Percentiles rank a stretch among this genome's conserved stretches.
phyloP scores from a whole-genome alignment of 192 early-diverging fungal species.

The Coemansia sp. region DNA sequence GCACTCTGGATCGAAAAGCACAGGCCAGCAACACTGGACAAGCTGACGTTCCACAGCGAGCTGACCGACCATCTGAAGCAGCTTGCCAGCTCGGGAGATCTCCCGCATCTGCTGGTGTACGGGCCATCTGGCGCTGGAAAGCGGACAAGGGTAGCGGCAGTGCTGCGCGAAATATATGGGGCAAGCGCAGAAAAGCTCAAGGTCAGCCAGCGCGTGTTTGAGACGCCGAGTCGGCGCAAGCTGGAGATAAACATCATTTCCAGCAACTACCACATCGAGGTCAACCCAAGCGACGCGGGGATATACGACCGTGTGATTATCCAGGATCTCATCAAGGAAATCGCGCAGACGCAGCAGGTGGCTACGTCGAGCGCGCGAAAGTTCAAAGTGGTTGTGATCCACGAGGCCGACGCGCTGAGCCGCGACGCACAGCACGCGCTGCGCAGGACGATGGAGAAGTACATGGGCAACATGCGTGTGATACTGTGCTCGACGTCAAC shows the following conservation, averaged over 20 bases:
- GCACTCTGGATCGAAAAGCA: conserved; percentile 96
- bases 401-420: conserved; percentile 89
- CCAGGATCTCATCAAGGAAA: conserved; percentile 95
- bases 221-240: conserved; percentile 84
- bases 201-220: conserved; percentile 83
- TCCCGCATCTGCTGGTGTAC: conserved; percentile 95
- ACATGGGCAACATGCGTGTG: conserved; percentile 88
- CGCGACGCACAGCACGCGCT: conserved; percentile 94
- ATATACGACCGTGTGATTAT: conserved; percentile 90
- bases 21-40: conserved; percentile 79
- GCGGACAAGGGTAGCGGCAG: conserved; percentile 89
- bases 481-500: conserved; percentile 91
- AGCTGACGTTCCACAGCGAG: conserved; percentile 79
- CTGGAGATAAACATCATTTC: conserved; percentile 84
- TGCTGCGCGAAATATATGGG: conserved; percentile 89
- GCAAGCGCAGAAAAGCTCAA: conserved; percentile 92
- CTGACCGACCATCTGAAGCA: conserved; percentile 75
- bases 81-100: conserved; percentile 78
- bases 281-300: conserved; percentile 97
- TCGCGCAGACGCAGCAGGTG: conserved; percentile 95
- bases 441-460: conserved; percentile 99
- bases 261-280: conserved; percentile 96
- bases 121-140: conserved; percentile 97
- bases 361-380: conserved; percentile 73
- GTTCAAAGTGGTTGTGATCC: conserved; percentile 95